These are phyloP conservation scores for Trichoderma brevicompactum DNA, from an alignment of 2,329 filamentous ascomycete species.

Conservation along the genomic window DNA sequence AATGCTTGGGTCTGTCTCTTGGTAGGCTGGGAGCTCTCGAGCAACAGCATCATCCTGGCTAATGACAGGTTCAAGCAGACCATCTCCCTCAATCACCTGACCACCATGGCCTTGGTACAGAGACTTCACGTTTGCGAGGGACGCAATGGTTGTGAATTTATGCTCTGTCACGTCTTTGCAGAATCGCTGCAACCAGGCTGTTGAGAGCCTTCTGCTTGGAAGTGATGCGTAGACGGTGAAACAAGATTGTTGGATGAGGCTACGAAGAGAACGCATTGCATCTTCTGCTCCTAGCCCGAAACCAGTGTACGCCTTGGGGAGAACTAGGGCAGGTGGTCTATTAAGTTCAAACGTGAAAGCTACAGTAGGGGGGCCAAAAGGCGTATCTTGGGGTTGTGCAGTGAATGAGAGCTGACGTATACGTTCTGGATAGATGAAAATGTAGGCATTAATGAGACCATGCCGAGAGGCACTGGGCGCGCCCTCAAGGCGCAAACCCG, in stretches of 20 bases:
- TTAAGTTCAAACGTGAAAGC: constrained; percentile 7
- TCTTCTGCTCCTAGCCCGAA: neutral
- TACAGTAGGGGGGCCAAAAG: neutral
- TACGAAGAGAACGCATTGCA: constrained; percentile 7
- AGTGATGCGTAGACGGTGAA: constrained; percentile 7
- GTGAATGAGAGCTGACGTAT: constrained; percentile 13
- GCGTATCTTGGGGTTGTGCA: neutral
- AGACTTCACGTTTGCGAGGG: neutral
- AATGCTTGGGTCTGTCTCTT: neutral
- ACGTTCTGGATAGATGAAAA: constrained; percentile 10
- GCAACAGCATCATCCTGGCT: neutral
- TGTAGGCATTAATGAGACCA: constrained; percentile 3
- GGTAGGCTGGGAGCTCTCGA: neutral
- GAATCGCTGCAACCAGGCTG: neutral
- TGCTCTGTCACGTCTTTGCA: constrained; percentile 2
- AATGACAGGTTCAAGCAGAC: neutral
- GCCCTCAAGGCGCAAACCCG: neutral
- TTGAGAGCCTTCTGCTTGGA: constrained; percentile 1
- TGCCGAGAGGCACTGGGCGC: neutral
- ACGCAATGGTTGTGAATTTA: constrained; percentile 1
- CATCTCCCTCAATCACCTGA: constrained; percentile 7
- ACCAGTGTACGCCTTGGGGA: neutral
- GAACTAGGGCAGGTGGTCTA: constrained; percentile 2
- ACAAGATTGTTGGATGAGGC: neutral
- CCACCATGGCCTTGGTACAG: constrained; percentile 10